Evolutionary conservation across 176 grass and related monocot species (phyloP).

Genomic region (Saccharum officinarum): DNA sequence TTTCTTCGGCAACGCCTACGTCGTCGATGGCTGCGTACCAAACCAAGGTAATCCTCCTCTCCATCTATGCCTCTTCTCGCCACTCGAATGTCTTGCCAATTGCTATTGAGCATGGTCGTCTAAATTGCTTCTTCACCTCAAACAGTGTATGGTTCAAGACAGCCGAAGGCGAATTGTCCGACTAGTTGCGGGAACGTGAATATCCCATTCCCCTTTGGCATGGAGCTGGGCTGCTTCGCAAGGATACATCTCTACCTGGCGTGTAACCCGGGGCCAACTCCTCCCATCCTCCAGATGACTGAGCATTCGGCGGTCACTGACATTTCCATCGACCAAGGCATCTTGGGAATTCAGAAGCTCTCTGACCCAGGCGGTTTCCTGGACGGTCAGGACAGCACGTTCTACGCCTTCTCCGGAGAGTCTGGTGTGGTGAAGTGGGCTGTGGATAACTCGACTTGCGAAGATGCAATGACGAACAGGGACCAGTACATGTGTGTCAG

Average conservation of each 20-base stretch:
- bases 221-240: conserved; percentile 28
- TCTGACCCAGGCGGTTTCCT: background rate
- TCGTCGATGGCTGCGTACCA: background rate
- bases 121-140: background rate
- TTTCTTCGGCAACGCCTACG: background rate
- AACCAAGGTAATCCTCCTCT: background rate
- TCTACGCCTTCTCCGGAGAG: conserved; percentile 24
- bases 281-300: background rate
- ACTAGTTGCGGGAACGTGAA: background rate
- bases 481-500: background rate
- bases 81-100: background rate
- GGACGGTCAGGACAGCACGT: background rate
- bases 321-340: background rate
- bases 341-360: background rate
- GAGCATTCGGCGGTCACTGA: background rate
- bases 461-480: background rate
- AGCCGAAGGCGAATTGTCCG: background rate
- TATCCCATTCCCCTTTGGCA: conserved; percentile 32
- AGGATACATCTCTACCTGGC: conserved; percentile 12
- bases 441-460: conserved; percentile 16
- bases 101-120: background rate
- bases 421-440: conserved; percentile 19
- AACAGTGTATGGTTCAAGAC: conserved; percentile 17
- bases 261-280: background rate
- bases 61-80: background rate